These are phyloP conservation scores for Syncephalastrum racemosum DNA, from an alignment of 371 early-diverging fungal species.

Conservation along the genomic window DNA sequence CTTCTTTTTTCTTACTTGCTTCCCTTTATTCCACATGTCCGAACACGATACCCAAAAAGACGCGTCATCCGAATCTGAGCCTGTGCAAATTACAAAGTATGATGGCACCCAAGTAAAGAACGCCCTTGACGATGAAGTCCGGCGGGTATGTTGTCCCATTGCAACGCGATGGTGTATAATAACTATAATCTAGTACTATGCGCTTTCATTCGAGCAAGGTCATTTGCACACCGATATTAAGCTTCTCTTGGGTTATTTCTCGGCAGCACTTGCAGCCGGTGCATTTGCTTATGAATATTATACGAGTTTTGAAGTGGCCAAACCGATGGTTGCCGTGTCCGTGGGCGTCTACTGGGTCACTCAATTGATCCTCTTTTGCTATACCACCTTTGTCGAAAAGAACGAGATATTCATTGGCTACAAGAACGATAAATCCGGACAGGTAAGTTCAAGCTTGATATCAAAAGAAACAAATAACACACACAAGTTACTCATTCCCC, in stretches of 20 bases:
- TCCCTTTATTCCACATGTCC: too few relatives aligned
- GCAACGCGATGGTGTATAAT: not conserved
- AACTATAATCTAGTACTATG: not conserved
- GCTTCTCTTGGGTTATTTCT: constrained; percentile 39
- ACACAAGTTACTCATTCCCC: not conserved
- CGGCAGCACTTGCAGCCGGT: constrained; percentile 38
- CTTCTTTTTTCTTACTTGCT: too few relatives aligned
- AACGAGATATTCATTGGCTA: constrained; percentile 39
- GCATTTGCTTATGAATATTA: constrained; percentile 43
- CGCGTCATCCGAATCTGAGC: constrained; percentile 10
- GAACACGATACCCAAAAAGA: too few relatives aligned
- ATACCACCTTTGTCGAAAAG: constrained; percentile 32
- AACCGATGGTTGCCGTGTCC: constrained; percentile 23
- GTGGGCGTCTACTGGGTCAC: constrained; percentile 38
- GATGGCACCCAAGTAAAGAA: constrained; percentile 40
- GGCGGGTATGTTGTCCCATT: constrained; percentile 23
- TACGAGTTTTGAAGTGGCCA: constrained; percentile 33
- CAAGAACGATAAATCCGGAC: constrained; percentile 23
- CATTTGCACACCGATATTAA: constrained; percentile 43
- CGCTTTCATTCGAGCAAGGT: constrained; percentile 15
- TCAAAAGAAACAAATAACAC: not conserved
- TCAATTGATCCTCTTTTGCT: constrained; percentile 23
- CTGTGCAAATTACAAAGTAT: constrained; percentile 35
- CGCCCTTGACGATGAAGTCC: constrained; percentile 45
- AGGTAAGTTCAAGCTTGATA: constrained; percentile 14